Percentiles rank a stretch among this genome's conserved stretches.
Evolutionary conservation across 108 stramenopile genomes (phyloP).

Genomic region (Parmales sp.): DNA sequence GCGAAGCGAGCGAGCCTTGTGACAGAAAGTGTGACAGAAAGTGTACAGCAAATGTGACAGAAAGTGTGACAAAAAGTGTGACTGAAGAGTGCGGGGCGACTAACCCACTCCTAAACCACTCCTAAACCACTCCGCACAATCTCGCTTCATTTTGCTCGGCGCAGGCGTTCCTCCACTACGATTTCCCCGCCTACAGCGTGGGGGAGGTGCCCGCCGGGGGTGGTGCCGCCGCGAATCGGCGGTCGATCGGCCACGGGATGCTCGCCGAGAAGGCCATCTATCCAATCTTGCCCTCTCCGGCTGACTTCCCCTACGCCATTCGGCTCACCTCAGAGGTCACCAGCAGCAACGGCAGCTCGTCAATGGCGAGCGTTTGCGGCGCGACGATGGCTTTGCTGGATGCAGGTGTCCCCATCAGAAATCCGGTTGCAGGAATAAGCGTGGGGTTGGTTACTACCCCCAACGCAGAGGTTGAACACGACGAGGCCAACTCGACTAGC

Average conservation of each 20-base stretch:
- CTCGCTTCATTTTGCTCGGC: neutral
- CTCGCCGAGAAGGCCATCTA: conserved; percentile 77
- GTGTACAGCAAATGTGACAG: neutral
- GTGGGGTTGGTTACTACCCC: conserved; percentile 64
- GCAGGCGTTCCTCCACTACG: conserved; percentile 63
- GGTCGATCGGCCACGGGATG: conserved; percentile 64
- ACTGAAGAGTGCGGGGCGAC: neutral
- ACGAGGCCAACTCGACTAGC: neutral
- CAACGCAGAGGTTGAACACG: neutral
- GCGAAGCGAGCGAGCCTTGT: neutral
- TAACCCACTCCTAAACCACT: neutral
- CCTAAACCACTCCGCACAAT: neutral
- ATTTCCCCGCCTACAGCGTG: conserved; percentile 68
- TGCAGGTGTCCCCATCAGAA: conserved; percentile 71
- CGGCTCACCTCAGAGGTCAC: conserved; percentile 74
- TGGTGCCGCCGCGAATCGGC: conserved; percentile 40
- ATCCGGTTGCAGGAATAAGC: conserved; percentile 77
- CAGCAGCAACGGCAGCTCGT: conserved; percentile 60
- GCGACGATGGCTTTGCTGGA: conserved; percentile 73
- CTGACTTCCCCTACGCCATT: conserved; percentile 71
- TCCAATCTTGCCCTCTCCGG: conserved; percentile 56
- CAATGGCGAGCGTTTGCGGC: conserved; percentile 70
- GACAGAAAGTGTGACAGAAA: neutral
- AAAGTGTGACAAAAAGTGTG: neutral
- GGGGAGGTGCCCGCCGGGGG: conserved; percentile 41